phyloP scores from a whole-genome alignment of 2,329 filamentous ascomycete genomes.

The Alternaria novae-zelandiae region DNA sequence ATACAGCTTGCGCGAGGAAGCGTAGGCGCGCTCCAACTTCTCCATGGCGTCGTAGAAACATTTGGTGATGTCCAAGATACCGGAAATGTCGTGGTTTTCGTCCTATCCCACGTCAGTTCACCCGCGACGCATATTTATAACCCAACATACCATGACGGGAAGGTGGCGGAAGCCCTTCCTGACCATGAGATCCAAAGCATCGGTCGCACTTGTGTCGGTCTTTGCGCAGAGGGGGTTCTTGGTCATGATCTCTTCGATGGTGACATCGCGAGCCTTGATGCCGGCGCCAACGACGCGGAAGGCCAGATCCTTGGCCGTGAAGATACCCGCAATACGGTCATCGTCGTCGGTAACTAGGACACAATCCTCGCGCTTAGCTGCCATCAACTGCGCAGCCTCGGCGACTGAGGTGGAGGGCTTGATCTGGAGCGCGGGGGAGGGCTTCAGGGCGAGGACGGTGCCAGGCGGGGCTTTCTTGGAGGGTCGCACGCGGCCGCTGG shows the following conservation, averaged over 20 bases:
- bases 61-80: slow-evolving; percentile 97
- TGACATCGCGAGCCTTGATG: slow-evolving; percentile 85
- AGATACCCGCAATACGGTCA: slow-evolving; percentile 97
- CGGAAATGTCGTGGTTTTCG: slow-evolving; percentile 98
- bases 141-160: slow-evolving; percentile 74
- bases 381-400: slow-evolving; percentile 98
- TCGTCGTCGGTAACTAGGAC: slow-evolving; percentile 97
- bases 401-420: slow-evolving; percentile 93
- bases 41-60: slow-evolving; percentile 99
- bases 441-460: slow-evolving; percentile 93
- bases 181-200: slow-evolving; percentile 97
- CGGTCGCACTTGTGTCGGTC: slow-evolving; percentile 96
- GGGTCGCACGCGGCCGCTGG: slow-evolving; percentile 77
- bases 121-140: neutral
- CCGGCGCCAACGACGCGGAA: slow-evolving; percentile 95
- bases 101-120: slow-evolving; percentile 55
- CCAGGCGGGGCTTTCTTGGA: slow-evolving; percentile 94
- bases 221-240: slow-evolving; percentile 98
- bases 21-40: slow-evolving; percentile 96
- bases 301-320: slow-evolving; percentile 97
- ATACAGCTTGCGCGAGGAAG: slow-evolving; percentile 96
- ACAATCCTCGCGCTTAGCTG: slow-evolving; percentile 96
- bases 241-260: slow-evolving; percentile 99
- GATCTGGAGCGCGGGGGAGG: slow-evolving; percentile 95
- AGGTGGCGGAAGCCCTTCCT: slow-evolving; percentile 96